phyloP scores from a whole-genome alignment of 768 basidiomycete species.

The Hydnomerulius pinastri region DNA sequence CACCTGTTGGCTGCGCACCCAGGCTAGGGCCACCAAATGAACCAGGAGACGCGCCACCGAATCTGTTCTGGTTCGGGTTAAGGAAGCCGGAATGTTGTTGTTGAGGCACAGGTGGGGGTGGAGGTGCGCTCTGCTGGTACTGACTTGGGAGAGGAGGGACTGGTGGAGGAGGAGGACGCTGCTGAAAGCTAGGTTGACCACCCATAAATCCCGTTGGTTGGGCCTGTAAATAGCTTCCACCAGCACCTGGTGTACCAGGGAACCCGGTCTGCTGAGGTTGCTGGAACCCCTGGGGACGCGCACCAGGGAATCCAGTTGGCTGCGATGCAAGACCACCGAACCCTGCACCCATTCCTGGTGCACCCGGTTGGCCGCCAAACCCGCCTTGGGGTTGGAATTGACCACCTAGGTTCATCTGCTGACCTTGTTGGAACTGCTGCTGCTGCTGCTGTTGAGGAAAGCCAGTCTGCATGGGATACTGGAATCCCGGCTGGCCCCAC shows the following conservation, averaged over 20 bases:
- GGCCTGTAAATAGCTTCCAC: conserved; percentile 41
- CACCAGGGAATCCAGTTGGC: conserved; percentile 54
- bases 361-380: conserved; percentile 30
- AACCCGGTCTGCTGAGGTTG: conserved; percentile 49
- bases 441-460: conserved; percentile 55
- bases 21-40: conserved; percentile 16
- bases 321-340: conserved; percentile 55
- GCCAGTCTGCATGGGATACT: conserved; percentile 77
- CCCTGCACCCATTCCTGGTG: conserved; percentile 32
- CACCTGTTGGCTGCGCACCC: conserved; percentile 22
- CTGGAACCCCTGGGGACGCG: conserved; percentile 41
- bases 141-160: conserved; percentile 65
- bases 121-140: conserved; percentile 54
- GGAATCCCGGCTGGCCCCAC: conserved; percentile 72
- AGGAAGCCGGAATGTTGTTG: conserved; percentile 52
- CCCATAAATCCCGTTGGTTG: conserved; percentile 54
- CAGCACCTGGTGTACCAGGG: conserved; percentile 34
- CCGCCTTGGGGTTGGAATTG: conserved; percentile 44
- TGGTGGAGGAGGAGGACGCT: conserved; percentile 50
- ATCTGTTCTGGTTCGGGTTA: conserved; percentile 52
- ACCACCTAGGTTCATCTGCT: conserved; percentile 26
- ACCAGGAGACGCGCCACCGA: conserved; percentile 32
- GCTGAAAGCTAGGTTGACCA: conserved; percentile 30
- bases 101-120: conserved; percentile 31
- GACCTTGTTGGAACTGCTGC: conserved; percentile 40